Conservation (phyloP, 164 flowering plant species). For the Tetrastigma voinierianum region DNA sequence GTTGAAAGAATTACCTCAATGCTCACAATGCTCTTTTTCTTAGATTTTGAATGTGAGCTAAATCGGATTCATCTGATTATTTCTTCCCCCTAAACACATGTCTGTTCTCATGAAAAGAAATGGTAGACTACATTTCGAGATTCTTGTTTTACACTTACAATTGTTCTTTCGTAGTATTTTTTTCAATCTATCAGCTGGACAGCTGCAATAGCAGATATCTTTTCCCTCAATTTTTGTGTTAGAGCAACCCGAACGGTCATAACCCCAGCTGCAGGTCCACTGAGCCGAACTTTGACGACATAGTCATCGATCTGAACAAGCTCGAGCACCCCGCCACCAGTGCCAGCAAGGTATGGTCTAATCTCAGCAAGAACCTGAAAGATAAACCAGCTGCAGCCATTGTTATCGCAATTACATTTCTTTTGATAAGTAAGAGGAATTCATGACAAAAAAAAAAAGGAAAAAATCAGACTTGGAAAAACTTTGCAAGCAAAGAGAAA, state of each 20-base stretch:
- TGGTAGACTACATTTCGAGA: too few species aligned
- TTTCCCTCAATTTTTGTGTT: conserved; percentile 88
- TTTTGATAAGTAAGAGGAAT: too few species aligned
- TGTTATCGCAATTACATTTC: background rate
- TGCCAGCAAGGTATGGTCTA: conserved; percentile 81
- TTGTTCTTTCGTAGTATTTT: too few species aligned
- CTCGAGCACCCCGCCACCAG: conserved; percentile 85
- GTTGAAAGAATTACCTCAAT: too few species aligned
- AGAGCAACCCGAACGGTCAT: conserved; percentile 96
- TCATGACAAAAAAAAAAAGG: background rate
- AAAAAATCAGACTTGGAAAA: too few species aligned
- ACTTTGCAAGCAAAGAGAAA: too few species aligned
- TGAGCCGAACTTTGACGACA: conserved; percentile 67
- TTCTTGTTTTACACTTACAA: too few species aligned
- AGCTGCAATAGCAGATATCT: conserved; percentile 80
- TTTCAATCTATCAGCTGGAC: conserved; percentile 63
- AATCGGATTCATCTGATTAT: too few species aligned
- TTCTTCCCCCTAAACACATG: too few species aligned
- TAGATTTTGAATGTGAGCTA: too few species aligned
- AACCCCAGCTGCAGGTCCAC: conserved; percentile 88
- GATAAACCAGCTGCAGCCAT: background rate
- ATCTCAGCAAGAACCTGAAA: conserved; percentile 84
- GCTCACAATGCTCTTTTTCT: too few species aligned
- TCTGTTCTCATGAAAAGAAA: too few species aligned
- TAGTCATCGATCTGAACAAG: conserved; percentile 63